Percentiles rank a stretch among this genome's conserved stretches.
phyloP scores from a whole-genome alignment of 495 filamentous ascomycete species.

The Xylaria grammica region DNA sequence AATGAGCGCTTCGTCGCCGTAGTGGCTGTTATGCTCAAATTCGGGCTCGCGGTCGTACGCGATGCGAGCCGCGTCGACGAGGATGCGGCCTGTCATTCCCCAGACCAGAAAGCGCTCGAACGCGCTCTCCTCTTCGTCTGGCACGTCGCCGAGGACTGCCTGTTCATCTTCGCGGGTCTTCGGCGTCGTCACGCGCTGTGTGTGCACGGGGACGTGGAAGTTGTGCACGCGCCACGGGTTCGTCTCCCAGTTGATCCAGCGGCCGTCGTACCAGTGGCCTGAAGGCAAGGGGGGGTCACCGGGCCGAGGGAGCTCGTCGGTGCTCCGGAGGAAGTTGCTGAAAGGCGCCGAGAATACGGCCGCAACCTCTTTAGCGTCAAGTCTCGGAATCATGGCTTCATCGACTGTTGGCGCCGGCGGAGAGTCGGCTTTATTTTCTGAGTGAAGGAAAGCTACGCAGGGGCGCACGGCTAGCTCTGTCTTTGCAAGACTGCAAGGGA shows the following conservation, averaged over 20 bases:
- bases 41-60: conserved; percentile 82
- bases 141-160: conserved; percentile 35
- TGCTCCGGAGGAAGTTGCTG: conserved; percentile 65
- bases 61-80: conserved; percentile 83
- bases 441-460: conserved; percentile 81
- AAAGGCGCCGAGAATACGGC: conserved; percentile 90
- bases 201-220: conserved; percentile 78
- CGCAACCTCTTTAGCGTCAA: conserved; percentile 86
- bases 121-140: conserved; percentile 37
- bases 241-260: conserved; percentile 70
- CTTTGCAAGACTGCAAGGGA: conserved; percentile 78
- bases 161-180: conserved; percentile 39
- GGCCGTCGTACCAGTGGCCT: conserved; percentile 70
- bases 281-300: conserved; percentile 46
- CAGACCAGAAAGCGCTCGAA: conserved; percentile 77
- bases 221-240: conserved; percentile 79
- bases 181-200: conserved; percentile 65
- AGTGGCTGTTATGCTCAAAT: conserved; percentile 79
- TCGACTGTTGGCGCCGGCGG: conserved; percentile 60
- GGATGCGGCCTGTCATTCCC: conserved; percentile 88
- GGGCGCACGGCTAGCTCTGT: conserved; percentile 84
- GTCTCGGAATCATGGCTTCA: conserved; percentile 71
- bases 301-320: conserved; percentile 48
- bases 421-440: conserved; percentile 45
- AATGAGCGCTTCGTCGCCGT: conserved; percentile 83